Conservation (phyloP, 163 green algal genomes). For the Scenedesmus sp. region DNA sequence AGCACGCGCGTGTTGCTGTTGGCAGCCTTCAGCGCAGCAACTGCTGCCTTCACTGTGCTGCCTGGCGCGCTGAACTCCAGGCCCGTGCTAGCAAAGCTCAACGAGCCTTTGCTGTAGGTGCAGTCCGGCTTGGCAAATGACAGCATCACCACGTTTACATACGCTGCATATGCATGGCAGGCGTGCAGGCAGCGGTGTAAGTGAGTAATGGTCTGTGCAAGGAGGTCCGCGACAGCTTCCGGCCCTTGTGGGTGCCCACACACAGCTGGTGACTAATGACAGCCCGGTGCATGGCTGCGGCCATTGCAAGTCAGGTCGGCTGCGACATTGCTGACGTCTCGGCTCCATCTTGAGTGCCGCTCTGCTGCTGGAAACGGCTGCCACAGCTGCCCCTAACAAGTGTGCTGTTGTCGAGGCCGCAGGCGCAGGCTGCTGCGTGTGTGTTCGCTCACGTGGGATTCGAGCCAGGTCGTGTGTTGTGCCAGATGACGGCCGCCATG, state of each 20-base stretch:
- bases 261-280: background rate
- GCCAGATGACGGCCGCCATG: background rate
- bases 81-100: slow-evolving; percentile 33
- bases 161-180: background rate
- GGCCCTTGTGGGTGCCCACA: background rate
- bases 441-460: background rate
- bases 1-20: slow-evolving; percentile 44
- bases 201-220: background rate
- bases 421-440: background rate
- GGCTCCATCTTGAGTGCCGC: background rate
- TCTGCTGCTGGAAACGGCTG: background rate
- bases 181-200: background rate
- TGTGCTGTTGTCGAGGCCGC: no score
- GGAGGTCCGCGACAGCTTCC: no score
- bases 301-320: no score
- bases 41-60: background rate
- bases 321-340: no score
- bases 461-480: background rate
- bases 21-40: slow-evolving; percentile 21
- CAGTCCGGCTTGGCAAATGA: slow-evolving; percentile 39
- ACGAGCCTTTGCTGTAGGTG: slow-evolving; percentile 28
- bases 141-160: slow-evolving; percentile 35
- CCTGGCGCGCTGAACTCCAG: slow-evolving; percentile 11
- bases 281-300: no score
- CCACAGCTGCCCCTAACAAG: background rate